These are phyloP conservation scores for Phytophthora multivora DNA, from an alignment of 352 stramenopile genomes.

Conservation along the genomic window DNA sequence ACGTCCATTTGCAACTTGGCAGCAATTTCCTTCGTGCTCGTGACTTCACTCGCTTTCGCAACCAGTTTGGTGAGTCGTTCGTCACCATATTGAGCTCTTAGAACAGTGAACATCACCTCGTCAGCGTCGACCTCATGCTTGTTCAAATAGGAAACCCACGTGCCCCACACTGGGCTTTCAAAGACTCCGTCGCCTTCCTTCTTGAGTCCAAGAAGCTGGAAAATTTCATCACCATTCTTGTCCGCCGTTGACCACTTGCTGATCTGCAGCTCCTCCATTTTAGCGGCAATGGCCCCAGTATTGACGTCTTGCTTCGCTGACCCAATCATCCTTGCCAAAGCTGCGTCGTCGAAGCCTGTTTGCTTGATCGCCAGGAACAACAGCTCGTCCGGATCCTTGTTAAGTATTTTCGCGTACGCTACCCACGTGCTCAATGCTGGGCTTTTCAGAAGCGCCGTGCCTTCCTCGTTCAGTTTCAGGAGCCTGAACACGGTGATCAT, in stretches of 20 bases:
- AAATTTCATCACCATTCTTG: conserved; percentile 7
- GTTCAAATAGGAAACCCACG: not conserved
- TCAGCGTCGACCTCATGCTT: not conserved
- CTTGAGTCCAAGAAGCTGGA: not conserved
- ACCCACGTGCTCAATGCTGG: conserved; percentile 8
- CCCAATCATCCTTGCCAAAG: not conserved
- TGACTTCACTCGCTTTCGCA: not conserved
- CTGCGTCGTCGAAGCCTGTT: not conserved
- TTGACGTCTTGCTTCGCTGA: not conserved
- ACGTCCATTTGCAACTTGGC: not conserved
- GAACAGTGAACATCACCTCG: not conserved
- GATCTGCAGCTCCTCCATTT: conserved; percentile 1
- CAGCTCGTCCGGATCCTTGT: not conserved
- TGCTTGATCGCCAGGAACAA: conserved; percentile 1
- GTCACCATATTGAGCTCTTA: not conserved
- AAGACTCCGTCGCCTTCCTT: not conserved
- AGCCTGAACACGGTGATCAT: not conserved
- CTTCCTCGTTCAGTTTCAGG: conserved; percentile 7
- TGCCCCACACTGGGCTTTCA: not conserved
- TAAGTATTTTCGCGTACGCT: not conserved
- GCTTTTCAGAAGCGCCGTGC: not conserved
- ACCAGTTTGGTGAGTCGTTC: not conserved
- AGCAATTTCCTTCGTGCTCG: not conserved
- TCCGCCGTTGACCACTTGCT: not conserved
- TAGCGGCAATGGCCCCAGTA: not conserved